A percentile compares a stretch with the other conserved stretches of the same genome.
Conservation (phyloP, 257 asterid species). For the Fraxinus americana region DNA sequence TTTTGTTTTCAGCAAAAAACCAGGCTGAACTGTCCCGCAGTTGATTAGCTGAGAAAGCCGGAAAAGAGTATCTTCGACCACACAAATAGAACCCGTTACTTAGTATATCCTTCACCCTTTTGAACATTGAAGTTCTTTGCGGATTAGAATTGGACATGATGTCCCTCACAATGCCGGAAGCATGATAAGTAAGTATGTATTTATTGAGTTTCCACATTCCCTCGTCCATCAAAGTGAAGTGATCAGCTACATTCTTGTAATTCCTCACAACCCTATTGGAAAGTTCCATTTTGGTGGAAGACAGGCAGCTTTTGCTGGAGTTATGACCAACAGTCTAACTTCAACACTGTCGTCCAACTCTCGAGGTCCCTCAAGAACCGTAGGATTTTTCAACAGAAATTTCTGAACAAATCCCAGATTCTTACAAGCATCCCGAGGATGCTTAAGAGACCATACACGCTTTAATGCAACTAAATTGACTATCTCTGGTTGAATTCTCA, state of each 20-base stretch:
- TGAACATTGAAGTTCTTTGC: conserved; percentile 70
- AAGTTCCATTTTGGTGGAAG: conserved; percentile 85
- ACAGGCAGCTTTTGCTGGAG: conserved; percentile 82
- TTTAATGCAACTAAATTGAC: conserved; percentile 60
- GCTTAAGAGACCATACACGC: conserved; percentile 61
- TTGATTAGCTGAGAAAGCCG: conserved; percentile 90
- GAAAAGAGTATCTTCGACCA: conserved; percentile 70
- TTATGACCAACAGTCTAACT: conserved; percentile 73
- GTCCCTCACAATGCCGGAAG: conserved; percentile 60
- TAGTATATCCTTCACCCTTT: conserved; percentile 60
- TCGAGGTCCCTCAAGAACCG: conserved; percentile 56
- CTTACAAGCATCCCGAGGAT: conserved; percentile 60
- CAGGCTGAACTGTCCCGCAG: conserved; percentile 91
- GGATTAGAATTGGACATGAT: conserved; percentile 36
- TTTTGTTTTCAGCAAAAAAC: conserved; percentile 79
- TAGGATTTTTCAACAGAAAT: conserved; percentile 67
- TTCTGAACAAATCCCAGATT: conserved; percentile 46
- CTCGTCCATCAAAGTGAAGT: conserved; percentile 94
- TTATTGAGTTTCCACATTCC: conserved; percentile 73
- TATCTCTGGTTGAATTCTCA: conserved; percentile 62
- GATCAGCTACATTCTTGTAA: conserved; percentile 56
- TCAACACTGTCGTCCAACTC: conserved; percentile 64
- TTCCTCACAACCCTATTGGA: conserved; percentile 81
- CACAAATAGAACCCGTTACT: conserved; percentile 66
- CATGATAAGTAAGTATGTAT: conserved; percentile 56